phyloP scores from a whole-genome alignment of 352 stramenopile genomes.

The Pythium angustatum region DNA sequence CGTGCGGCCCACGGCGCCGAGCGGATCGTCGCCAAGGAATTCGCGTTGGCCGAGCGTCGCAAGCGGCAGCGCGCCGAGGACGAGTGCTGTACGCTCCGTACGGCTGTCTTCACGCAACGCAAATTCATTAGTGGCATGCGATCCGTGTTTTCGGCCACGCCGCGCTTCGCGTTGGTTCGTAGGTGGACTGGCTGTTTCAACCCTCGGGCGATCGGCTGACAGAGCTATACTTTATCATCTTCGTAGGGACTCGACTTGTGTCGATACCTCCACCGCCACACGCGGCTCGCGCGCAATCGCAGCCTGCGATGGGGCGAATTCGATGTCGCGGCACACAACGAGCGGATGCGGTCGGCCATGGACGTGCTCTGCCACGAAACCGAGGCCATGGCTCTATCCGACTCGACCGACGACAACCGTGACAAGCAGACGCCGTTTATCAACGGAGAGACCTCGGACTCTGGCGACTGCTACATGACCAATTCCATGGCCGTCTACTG shows the following conservation, averaged over 20 bases:
- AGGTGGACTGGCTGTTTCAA: no score
- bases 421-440: neutral
- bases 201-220: neutral
- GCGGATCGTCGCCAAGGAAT: neutral
- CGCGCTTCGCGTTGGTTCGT: constrained; percentile 6
- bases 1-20: neutral
- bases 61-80: constrained; percentile 4
- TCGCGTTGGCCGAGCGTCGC: constrained; percentile 3
- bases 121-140: constrained; percentile 2
- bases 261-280: constrained; percentile 18
- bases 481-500: constrained; percentile 8
- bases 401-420: neutral
- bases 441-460: neutral
- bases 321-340: neutral
- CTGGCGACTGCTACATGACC: neutral
- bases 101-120: constrained; percentile 4
- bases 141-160: constrained; percentile 13
- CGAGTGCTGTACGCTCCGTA: constrained; percentile 1
- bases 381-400: neutral
- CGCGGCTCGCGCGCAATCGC: constrained; percentile 11
- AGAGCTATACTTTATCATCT: no score
- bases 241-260: constrained; percentile 2
- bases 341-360: constrained; percentile 1
- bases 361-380: constrained; percentile 10
- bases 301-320: constrained; percentile 3